phyloP scores from a whole-genome alignment of 495 filamentous ascomycete species.

The Penicillium mononematosum region DNA sequence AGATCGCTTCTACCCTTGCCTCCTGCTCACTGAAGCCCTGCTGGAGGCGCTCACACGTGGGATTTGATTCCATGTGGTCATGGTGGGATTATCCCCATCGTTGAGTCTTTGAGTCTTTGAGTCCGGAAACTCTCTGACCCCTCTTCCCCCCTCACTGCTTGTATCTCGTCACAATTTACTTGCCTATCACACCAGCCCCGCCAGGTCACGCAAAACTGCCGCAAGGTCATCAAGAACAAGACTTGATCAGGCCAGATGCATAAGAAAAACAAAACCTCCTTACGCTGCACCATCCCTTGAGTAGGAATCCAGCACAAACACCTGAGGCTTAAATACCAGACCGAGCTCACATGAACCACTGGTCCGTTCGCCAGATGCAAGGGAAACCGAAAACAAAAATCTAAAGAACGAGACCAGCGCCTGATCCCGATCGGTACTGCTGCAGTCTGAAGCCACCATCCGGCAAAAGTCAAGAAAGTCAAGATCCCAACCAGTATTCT shows the following conservation, averaged over 20 bases:
- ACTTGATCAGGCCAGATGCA: slow-evolving; percentile 5
- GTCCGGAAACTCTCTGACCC: not conserved
- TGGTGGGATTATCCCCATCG: not conserved
- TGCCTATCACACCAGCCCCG: not conserved
- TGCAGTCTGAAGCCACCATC: slow-evolving; percentile 2
- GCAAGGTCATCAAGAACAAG: not conserved
- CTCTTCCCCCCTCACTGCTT: not conserved
- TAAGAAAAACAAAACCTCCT: slow-evolving; percentile 13
- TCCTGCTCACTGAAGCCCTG: not conserved
- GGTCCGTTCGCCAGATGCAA: slow-evolving; percentile 28
- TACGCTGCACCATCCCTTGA: slow-evolving; percentile 20
- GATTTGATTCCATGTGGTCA: slow-evolving; percentile 12
- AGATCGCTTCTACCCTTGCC: not conserved
- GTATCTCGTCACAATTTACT: not conserved
- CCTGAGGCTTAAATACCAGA: not conserved
- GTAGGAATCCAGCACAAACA: not conserved
- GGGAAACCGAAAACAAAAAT: slow-evolving; percentile 8
- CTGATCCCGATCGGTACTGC: slow-evolving; percentile 4
- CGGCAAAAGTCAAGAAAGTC: not conserved
- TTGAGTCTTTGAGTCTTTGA: not conserved
- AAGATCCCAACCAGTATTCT: not conserved
- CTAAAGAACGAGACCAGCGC: not conserved
- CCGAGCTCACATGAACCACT: slow-evolving; percentile 20
- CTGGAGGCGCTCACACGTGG: slow-evolving; percentile 14
- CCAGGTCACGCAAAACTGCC: not conserved